Percentiles rank a stretch among this genome's conserved stretches.
Conservation (phyloP, 805 yeast species). For the Ogataea glucozyma region DNA sequence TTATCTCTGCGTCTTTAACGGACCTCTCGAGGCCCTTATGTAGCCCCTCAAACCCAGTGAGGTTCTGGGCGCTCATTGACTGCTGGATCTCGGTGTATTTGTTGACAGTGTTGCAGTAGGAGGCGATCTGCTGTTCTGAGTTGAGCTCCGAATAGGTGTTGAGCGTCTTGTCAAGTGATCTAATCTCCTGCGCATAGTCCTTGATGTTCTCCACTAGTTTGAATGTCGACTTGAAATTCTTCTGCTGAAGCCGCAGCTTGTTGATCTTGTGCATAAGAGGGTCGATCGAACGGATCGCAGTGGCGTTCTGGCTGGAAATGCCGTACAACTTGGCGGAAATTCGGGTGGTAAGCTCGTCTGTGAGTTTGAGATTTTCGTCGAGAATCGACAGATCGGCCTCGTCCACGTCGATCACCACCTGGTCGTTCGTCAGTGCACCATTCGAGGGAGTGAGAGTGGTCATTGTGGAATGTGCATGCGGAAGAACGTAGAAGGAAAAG, state of each 20-base stretch:
- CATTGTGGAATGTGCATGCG: too few species aligned
- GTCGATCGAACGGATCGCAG: slow-evolving; percentile 62
- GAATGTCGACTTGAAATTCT: slow-evolving; percentile 57
- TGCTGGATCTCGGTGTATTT: slow-evolving; percentile 36
- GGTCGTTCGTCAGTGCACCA: too few species aligned
- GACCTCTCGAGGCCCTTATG: slow-evolving; percentile 57
- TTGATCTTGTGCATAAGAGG: slow-evolving; percentile 72
- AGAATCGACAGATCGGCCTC: slow-evolving; percentile 84
- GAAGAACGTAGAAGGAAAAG: background rate
- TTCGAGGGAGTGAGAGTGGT: too few species aligned
- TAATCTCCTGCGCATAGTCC: slow-evolving; percentile 43
- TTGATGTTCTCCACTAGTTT: slow-evolving; percentile 48
- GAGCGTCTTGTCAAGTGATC: slow-evolving; percentile 38
- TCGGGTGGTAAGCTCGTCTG: slow-evolving; percentile 53
- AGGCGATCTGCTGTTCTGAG: slow-evolving; percentile 42
- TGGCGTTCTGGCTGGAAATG: slow-evolving; percentile 53
- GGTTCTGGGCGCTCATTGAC: slow-evolving; percentile 20
- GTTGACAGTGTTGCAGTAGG: slow-evolving; percentile 37
- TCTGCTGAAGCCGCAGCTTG: slow-evolving; percentile 52
- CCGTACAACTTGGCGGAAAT: slow-evolving; percentile 56
- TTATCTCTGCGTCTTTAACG: slow-evolving; percentile 57
- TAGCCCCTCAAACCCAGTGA: slow-evolving; percentile 66
- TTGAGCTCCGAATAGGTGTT: slow-evolving; percentile 29
- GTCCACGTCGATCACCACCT: slow-evolving; percentile 52
- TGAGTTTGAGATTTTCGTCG: slow-evolving; percentile 66